phyloP scores from a whole-genome alignment of 164 flowering plant species.

The Warburgia ugandensis region DNA sequence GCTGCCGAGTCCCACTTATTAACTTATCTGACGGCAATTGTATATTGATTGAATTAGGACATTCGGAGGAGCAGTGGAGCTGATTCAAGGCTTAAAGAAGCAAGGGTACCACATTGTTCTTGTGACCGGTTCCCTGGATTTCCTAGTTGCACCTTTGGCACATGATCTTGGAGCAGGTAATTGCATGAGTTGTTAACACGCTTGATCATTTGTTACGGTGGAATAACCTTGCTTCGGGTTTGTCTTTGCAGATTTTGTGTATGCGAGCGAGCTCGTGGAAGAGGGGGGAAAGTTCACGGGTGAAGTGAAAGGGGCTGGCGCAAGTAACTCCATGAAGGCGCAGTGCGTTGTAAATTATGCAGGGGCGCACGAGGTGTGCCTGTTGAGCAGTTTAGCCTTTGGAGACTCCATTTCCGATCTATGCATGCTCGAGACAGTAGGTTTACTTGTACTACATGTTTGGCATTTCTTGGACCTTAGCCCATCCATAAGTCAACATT shows the following conservation, averaged over 20 bases:
- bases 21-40: too few species aligned
- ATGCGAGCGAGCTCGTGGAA: background rate
- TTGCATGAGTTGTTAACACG: background rate
- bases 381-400: background rate
- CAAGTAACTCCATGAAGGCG: background rate
- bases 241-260: background rate
- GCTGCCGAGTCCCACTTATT: too few species aligned
- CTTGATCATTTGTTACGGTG: too few species aligned
- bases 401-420: background rate
- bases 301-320: background rate
- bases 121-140: background rate
- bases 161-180: background rate
- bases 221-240: too few species aligned
- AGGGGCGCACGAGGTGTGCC: background rate
- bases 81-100: background rate
- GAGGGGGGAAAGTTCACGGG: background rate
- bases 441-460: too few species aligned
- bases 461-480: too few species aligned
- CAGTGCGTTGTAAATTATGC: background rate
- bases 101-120: slow-evolving; percentile 2
- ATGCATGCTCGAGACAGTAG: too few species aligned
- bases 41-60: too few species aligned
- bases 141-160: background rate
- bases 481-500: too few species aligned
- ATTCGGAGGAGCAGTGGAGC: background rate